Percentiles rank a stretch among this genome's conserved stretches.
These are phyloP conservation scores for Cryphonectria parasitica DNA, from an alignment of 2,329 filamentous ascomycete species.

Conservation along the genomic window DNA sequence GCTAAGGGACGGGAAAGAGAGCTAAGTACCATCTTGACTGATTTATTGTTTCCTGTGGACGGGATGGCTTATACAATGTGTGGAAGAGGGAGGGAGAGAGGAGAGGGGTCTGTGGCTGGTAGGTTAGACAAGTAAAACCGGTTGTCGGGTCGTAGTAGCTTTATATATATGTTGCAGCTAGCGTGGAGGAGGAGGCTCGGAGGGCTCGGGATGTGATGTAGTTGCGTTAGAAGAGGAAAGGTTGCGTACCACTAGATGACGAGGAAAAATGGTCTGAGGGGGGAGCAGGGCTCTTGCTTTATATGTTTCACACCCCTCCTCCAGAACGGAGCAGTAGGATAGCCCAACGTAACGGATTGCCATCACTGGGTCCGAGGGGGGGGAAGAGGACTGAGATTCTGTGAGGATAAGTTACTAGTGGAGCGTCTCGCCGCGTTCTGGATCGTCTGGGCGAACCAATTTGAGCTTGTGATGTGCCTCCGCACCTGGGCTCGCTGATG, in stretches of 20 bases:
- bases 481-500: neutral
- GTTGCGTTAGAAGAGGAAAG: slow-evolving; percentile 5
- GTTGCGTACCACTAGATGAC: slow-evolving; percentile 10
- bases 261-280: neutral
- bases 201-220: slow-evolving; percentile 19
- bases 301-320: slow-evolving; percentile 14
- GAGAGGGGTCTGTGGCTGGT: neutral
- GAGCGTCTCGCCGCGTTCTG: slow-evolving; percentile 5
- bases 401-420: slow-evolving; percentile 8
- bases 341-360: neutral
- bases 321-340: neutral
- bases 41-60: slow-evolving; percentile 3
- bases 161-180: slow-evolving; percentile 22
- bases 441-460: slow-evolving; percentile 4
- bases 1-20: slow-evolving; percentile 31
- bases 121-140: too few species aligned
- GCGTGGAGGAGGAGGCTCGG: neutral
- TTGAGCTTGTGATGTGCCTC: neutral
- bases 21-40: slow-evolving; percentile 34
- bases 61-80: slow-evolving; percentile 2
- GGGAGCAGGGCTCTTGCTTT: slow-evolving; percentile 25
- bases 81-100: neutral
- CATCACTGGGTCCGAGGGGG: neutral
- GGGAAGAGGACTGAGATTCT: neutral
- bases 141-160: slow-evolving; percentile 1